Evolutionary conservation across 495 filamentous ascomycete genomes (phyloP).

Genomic region (Elaphomyces granulatus): DNA sequence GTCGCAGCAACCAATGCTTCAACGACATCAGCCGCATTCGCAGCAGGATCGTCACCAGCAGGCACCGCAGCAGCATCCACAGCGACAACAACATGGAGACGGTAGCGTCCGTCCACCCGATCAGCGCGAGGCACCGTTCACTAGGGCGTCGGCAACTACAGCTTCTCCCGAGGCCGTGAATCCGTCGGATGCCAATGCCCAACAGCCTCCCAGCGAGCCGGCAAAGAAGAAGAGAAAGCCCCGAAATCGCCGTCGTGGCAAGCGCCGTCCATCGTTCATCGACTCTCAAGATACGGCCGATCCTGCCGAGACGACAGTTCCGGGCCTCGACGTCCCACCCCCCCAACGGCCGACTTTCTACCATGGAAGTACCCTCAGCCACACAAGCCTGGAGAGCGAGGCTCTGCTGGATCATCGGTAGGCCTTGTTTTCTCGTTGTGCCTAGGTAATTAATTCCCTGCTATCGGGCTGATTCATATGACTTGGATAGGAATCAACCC

Average conservation of each 20-base stretch:
- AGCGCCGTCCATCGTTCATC: conserved; percentile 29
- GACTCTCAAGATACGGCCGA: conserved; percentile 13
- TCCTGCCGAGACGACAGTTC: background rate
- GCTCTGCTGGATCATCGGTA: conserved; percentile 70
- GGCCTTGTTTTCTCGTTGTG: background rate
- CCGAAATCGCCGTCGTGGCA: conserved; percentile 27
- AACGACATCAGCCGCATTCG: background rate
- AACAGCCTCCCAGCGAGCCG: conserved; percentile 13
- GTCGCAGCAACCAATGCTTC: too few relatives aligned
- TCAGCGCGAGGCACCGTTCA: conserved; percentile 11
- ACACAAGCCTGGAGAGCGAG: conserved; percentile 70
- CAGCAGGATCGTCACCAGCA: background rate
- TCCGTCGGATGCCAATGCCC: conserved; percentile 7
- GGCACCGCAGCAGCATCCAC: background rate
- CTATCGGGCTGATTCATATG: conserved; percentile 2
- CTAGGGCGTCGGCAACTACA: conserved; percentile 10
- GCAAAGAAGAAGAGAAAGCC: conserved; percentile 25
- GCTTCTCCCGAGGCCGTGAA: conserved; percentile 10
- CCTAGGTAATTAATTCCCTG: background rate
- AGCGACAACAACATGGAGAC: background rate
- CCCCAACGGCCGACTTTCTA: conserved; percentile 37
- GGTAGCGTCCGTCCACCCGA: too few relatives aligned
- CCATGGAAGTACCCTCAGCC: conserved; percentile 47
- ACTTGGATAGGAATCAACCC: conserved; percentile 45
- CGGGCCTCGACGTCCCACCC: background rate